phyloP scores from a whole-genome alignment of 495 filamentous ascomycete species.

The Podospora australis region DNA sequence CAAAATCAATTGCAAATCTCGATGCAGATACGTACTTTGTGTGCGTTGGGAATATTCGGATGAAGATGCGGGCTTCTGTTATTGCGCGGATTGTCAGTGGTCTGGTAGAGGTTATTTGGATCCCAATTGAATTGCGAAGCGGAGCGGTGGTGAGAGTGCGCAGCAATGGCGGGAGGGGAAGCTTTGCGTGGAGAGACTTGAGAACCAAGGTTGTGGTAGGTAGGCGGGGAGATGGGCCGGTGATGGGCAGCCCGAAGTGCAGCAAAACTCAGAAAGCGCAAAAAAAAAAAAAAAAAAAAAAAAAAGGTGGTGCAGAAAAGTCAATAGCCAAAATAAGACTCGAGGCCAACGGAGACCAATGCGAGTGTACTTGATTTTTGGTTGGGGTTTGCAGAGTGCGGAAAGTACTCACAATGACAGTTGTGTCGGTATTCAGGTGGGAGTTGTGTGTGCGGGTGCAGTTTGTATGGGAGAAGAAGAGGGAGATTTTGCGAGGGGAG shows the following conservation, averaged over 20 bases:
- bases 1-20: conserved; percentile 16
- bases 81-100: conserved; percentile 4
- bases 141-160: neutral
- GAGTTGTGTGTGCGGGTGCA: conserved; percentile 18
- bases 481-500: conserved; percentile 49
- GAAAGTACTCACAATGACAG: conserved; percentile 23
- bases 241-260: conserved; percentile 6
- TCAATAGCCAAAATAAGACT: conserved; percentile 2
- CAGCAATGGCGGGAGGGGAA: neutral
- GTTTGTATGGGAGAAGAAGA: conserved; percentile 46
- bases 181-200: conserved; percentile 5
- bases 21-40: conserved; percentile 29
- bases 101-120: conserved; percentile 5
- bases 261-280: neutral
- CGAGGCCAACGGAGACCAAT: conserved; percentile 1
- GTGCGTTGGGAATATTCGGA: neutral
- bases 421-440: conserved; percentile 21
- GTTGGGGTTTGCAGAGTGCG: conserved; percentile 11
- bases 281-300: too few relatives aligned
- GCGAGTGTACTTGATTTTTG: conserved; percentile 22
- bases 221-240: conserved; percentile 5
- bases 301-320: neutral
- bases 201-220: conserved; percentile 4
- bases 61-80: conserved; percentile 18
- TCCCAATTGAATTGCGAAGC: conserved; percentile 3